Base-by-base conservation (phyloP, 768 basidiomycete species). In the Grammothele lineata region DNA sequence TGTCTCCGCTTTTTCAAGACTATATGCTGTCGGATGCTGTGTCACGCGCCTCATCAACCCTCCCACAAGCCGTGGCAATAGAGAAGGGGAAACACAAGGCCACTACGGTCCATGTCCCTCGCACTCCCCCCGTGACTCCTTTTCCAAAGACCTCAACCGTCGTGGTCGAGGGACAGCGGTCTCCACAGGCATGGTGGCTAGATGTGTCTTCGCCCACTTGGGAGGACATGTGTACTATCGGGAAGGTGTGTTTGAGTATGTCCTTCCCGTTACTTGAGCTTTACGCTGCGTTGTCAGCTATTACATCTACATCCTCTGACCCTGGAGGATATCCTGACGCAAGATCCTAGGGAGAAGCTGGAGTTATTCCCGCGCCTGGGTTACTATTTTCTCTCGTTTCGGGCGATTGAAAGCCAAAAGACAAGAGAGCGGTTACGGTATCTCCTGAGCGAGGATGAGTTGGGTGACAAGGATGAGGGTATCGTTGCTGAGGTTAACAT, bases 291-390 rank as follows among this genome's bases (percentile, higher is more conserved):
- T n/a, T n/a, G n/a, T n/a, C 22, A 93, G 91, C 67, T 89, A 15
- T 70, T 95, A 21, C 88, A 90, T 51, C 75, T 97, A 1, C 94
- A 97, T 64, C 94, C 94, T 0, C 69, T 97, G 37, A 95, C 93
- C 0, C 73, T 96, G 11, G 94, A 97, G 65, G 93, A 97, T 66
- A 90, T 95, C 37, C 66, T 97, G 7, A 88, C 91, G 50, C 85
- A 88, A 66, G 93, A 97, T 50, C 85, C 90, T 14, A 77, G 92
- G 32, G 94, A 96, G 66, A 97, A 97, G 66, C 66, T 95, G 15
- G 93, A 96, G 59, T 68, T 83, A 17, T 95, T 94, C 60, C 80
- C 87, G 0, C 82, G 78, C 54, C 76, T 97, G 12, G 94, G 92
- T 2, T 97, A 97, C 66, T 92, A 94, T 62, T 92, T 97, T 58